Evolutionary conservation across 306 rosid species (phyloP), one percentile per base, ranked within the genome.

Genomic region (Sphenostylis stenocarpa): DNA sequence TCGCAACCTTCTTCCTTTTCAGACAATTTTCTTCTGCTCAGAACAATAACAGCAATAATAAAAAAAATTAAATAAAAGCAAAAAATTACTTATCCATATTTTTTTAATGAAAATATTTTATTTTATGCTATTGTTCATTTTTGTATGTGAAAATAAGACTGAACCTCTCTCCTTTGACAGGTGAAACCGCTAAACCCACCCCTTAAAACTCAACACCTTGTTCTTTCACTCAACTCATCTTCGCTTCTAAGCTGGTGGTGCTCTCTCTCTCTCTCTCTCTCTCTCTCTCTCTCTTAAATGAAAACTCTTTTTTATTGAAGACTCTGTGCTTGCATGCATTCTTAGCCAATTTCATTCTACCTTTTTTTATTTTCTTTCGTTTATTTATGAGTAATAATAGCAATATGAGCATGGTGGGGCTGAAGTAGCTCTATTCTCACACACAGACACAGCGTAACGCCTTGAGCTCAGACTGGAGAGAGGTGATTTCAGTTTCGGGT

Each of bases 1-100:
- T 78, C 90, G 97, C 90, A 77, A 80, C 84, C 86, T 33, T 87
- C 90, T 83, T 83, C 79, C 84, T 31, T 48, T 29, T 29, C 29
- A 73, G 90, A 89, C 89, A 83, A 71, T 26, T 56, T 81, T 85
- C 87, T 84, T 84, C 73, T 16, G 31, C 72, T 43, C 82, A 76
- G 77, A 49, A 67, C 4, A 4, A 23, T 24, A 4, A 26, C 23
- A 21, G 3, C 8, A 13, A 2, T 34, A 62, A 62, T 17, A 17
- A 36, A 10, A 34, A 63, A 34, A 36, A 36, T 7, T 7, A 8
- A 4, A 34, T 6, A 3, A n/a, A 15, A 60, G 16, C 3, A 0
- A 7, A 61, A 34, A 38, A 16, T 5, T 3, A 64, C 19, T 38
- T 64, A 20, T 38, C 11, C 49, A 63, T 44, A 21, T 43, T 5